Percentiles rank a stretch among this genome's conserved stretches.
Evolutionary conservation across 1,284 basidiomycete genomes (phyloP).

Genomic region (Abortiporus biennis): DNA sequence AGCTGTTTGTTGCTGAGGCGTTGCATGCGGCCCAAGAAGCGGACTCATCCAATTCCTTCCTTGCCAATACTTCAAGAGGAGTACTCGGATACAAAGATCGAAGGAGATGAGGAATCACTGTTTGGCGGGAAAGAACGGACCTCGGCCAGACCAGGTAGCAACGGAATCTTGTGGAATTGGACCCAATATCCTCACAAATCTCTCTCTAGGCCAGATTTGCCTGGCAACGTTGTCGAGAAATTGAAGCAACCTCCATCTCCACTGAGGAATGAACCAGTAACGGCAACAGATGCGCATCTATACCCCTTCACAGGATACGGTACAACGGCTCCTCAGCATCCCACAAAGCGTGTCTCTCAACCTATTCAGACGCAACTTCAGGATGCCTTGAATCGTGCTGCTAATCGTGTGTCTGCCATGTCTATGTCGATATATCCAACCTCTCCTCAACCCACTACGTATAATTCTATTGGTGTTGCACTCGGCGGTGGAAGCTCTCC

Average conservation of each 20-base stretch:
- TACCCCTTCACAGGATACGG: conserved; percentile 10
- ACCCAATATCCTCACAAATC: conserved; percentile 43
- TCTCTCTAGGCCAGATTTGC: conserved; percentile 9
- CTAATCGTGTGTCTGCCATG: conserved; percentile 38
- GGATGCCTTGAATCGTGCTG: conserved; percentile 14
- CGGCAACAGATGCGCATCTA: too few species aligned
- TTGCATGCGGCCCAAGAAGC: conserved; percentile 41
- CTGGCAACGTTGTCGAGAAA: not conserved
- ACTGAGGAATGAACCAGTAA: conserved; percentile 9
- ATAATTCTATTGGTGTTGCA: conserved; percentile 35
- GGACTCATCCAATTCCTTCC: conserved; percentile 54
- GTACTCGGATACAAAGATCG: conserved; percentile 34
- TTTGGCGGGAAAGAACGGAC: conserved; percentile 68
- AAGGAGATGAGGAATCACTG: conserved; percentile 51
- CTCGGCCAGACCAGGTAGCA: conserved; percentile 37
- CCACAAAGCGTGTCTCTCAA: conserved; percentile 6
- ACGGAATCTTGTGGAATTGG: conserved; percentile 48
- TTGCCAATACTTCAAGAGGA: conserved; percentile 60
- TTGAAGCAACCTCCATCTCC: conserved; percentile 3
- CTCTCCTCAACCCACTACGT: conserved; percentile 31
- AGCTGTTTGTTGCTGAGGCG: conserved; percentile 43
- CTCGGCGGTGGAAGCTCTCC: conserved; percentile 32
- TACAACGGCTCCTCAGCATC: conserved; percentile 2
- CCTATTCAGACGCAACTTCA: conserved; percentile 16
- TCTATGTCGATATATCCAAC: conserved; percentile 50